Evolutionary conservation across 495 filamentous ascomycete species (phyloP).

Genomic region (Beverwykella pulmonaria): DNA sequence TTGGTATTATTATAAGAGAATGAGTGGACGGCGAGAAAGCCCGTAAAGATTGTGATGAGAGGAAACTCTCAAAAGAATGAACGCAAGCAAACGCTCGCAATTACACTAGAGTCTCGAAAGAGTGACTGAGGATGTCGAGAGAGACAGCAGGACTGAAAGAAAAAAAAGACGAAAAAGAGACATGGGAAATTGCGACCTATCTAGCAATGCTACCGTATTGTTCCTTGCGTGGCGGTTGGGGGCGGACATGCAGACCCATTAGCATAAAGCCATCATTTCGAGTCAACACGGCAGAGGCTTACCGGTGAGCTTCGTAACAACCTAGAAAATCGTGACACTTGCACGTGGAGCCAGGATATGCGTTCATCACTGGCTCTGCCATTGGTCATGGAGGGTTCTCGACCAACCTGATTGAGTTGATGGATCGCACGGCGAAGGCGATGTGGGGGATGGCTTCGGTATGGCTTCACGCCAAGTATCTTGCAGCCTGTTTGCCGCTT

Average conservation of each 20-base stretch:
- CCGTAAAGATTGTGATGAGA: slow-evolving; percentile 36
- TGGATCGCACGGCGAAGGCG: not conserved
- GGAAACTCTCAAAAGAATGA: slow-evolving; percentile 36
- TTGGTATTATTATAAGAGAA: slow-evolving; percentile 10
- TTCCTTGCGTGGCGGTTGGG: slow-evolving; percentile 1
- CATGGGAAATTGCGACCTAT: slow-evolving; percentile 25
- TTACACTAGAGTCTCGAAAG: slow-evolving; percentile 15
- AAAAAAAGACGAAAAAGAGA: slow-evolving; percentile 1
- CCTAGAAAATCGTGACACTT: not conserved
- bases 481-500: not conserved
- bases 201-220: not conserved
- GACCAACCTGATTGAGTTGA: not conserved
- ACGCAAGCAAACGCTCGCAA: slow-evolving; percentile 42
- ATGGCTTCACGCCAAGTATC: not conserved
- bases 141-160: slow-evolving; percentile 1
- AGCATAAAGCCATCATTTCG: slow-evolving; percentile 28
- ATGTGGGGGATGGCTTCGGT: not conserved
- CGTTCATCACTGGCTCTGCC: not conserved
- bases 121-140: slow-evolving; percentile 1
- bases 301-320: not conserved
- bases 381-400: not conserved
- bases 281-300: slow-evolving; percentile 11
- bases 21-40: slow-evolving; percentile 28
- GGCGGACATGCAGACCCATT: slow-evolving; percentile 13
- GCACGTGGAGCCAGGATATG: not conserved